Evolutionary conservation across 2,329 filamentous ascomycete genomes (phyloP), one percentile per base, ranked within the genome.

Genomic region (Xylaria sp.): DNA sequence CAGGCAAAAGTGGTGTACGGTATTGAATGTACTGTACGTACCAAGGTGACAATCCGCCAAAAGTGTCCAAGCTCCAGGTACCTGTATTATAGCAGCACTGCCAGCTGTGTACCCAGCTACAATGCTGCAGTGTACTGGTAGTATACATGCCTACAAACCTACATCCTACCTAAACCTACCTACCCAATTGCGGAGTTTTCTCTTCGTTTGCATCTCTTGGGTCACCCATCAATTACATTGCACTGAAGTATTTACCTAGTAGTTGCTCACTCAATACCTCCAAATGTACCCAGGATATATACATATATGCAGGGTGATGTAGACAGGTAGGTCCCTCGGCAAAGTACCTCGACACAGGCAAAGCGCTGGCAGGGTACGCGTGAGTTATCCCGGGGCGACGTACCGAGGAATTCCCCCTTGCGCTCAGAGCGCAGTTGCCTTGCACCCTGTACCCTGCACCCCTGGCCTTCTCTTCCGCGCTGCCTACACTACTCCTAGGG

Each of bases 131-230:
- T 35, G 32, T 35, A 35, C 32, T 35, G 32, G 32, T 6, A 10
- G 32, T 35, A 42, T 42, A 18, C 18, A 42, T 42, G 40, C 40
- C 27, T 54, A 18, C 8, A 25, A 6, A n/a, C n/a, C n/a, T 35
- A 21, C 18, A 54, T 29, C 2, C 10, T 12, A 25, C 23, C 16
- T 12, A 35, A 42, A 13, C 23, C 16, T 57, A n/a, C 13, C 37
- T 58, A 68, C 66, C 61, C 61, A 68, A 68, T 57, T 65, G 57
- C 57, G 57, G 61, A 68, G 44, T 37, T 55, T 29, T 29, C 42
- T 59, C 44, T 42, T 62, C 44, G 35, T 65, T 59, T 63, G 63
- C 63, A 66, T 69, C n/a, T 57, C 58, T 59, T 54, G 63, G 59
- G 59, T 54, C 47, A 48, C 12, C 21, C 35, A 25, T 37, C 37